Conservation (phyloP, 345 rosid genomes). For the Boechera retrofracta region DNA sequence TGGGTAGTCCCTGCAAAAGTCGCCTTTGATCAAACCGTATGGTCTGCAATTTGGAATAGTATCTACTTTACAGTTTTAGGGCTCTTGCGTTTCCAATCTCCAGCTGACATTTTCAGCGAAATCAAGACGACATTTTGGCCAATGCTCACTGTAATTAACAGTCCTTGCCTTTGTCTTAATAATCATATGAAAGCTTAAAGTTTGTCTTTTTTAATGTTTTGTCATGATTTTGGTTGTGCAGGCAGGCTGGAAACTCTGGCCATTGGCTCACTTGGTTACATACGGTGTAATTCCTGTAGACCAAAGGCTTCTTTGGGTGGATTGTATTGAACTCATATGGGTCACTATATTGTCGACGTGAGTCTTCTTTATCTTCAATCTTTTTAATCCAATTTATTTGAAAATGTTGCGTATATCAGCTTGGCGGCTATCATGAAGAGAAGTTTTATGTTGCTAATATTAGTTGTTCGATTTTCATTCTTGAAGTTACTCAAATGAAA, state of each 20-base stretch:
- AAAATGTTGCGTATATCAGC: background rate
- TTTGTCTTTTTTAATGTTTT: background rate
- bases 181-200: background rate
- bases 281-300: conserved; percentile 81
- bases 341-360: conserved; percentile 89
- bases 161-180: background rate
- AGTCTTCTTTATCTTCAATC: conserved; percentile 38
- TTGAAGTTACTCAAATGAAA: conserved; percentile 80
- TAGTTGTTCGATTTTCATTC: background rate
- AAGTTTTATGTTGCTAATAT: conserved; percentile 5
- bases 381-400: conserved; percentile 8
- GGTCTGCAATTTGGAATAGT: conserved; percentile 93
- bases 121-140: conserved; percentile 73
- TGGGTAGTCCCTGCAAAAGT: conserved; percentile 96
- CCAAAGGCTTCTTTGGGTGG: conserved; percentile 97
- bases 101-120: conserved; percentile 58
- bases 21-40: conserved; percentile 82
- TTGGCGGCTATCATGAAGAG: conserved; percentile 6
- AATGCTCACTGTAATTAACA: conserved; percentile 69
- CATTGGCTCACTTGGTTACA: conserved; percentile 87
- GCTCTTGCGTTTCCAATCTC: conserved; percentile 74
- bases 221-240: conserved; percentile 41
- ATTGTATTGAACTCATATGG: conserved; percentile 92
- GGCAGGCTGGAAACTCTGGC: conserved; percentile 99
- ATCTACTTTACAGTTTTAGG: conserved; percentile 74